Conservation (phyloP, 768 basidiomycete genomes). For the Punctularia strigosozonata region DNA sequence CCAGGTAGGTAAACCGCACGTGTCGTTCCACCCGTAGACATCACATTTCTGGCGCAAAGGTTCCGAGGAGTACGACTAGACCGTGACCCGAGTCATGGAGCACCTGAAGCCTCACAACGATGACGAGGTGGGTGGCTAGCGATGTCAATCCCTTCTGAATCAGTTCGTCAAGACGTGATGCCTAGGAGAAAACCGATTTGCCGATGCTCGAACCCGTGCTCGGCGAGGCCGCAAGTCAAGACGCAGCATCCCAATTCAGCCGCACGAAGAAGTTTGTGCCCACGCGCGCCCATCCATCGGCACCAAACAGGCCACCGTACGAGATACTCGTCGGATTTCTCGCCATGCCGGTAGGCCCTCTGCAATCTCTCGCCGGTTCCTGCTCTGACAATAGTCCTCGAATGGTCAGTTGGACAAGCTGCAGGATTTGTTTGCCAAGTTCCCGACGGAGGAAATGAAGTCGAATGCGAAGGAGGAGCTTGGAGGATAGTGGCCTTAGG, state of each 20-base stretch:
- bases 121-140: too few relatives aligned
- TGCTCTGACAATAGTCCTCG: too few relatives aligned
- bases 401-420: constrained; percentile 49
- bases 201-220: constrained; percentile 39
- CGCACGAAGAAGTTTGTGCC: constrained; percentile 53
- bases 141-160: too few relatives aligned
- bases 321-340: constrained; percentile 48
- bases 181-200: constrained; percentile 43
- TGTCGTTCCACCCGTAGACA: too few relatives aligned
- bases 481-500: too few relatives aligned
- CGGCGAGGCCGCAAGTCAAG: constrained; percentile 27
- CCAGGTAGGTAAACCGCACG: too few relatives aligned
- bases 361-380: too few relatives aligned
- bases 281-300: constrained; percentile 39
- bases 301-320: constrained; percentile 46
- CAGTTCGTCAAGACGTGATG: too few relatives aligned
- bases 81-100: constrained; percentile 34
- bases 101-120: constrained; percentile 42
- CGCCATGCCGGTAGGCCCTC: too few relatives aligned
- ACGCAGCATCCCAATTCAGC: constrained; percentile 36
- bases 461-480: constrained; percentile 17
- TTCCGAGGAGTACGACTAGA: constrained; percentile 26
- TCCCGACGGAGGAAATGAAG: constrained; percentile 45
- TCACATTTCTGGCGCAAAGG: too few relatives aligned
- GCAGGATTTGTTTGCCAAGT: constrained; percentile 40